Evolutionary conservation across 2,329 filamentous ascomycete genomes (phyloP).

Genomic region (Huntiella decipiens): DNA sequence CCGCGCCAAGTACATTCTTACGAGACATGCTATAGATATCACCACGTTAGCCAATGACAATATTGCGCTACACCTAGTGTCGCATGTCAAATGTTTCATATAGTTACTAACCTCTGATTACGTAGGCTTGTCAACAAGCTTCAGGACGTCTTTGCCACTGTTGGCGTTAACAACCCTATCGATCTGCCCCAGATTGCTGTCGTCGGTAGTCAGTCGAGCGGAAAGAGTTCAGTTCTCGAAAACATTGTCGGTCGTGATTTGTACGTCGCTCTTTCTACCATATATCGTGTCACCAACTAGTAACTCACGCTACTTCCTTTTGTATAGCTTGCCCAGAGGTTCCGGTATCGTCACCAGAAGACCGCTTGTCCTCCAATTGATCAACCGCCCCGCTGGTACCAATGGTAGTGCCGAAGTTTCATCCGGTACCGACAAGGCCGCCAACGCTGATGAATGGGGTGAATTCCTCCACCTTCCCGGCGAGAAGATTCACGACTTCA

Average conservation of each 20-base stretch:
- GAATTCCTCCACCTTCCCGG: conserved; percentile 96
- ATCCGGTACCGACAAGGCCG: conserved; percentile 58
- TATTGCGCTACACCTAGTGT: not conserved
- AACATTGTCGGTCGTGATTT: conserved; percentile 98
- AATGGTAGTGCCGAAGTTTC: conserved; percentile 52
- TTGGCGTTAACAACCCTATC: conserved; percentile 98
- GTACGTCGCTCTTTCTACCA: conserved; percentile 38
- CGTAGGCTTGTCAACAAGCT: conserved; percentile 85
- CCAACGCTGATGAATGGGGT: conserved; percentile 92
- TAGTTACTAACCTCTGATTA: conserved; percentile 11
- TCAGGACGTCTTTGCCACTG: conserved; percentile 96
- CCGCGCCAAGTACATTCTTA: not conserved
- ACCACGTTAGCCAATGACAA: not conserved
- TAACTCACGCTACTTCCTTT: conserved; percentile 13
- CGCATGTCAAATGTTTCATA: not conserved
- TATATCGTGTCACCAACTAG: conserved; percentile 5
- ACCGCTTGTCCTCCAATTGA: conserved; percentile 90
- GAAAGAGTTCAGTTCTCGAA: conserved; percentile 96
- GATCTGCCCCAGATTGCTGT: conserved; percentile 96
- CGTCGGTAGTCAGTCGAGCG: conserved; percentile 94
- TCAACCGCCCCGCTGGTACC: conserved; percentile 62
- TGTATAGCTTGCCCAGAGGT: conserved; percentile 72
- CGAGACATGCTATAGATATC: not conserved
- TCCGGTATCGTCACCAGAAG: conserved; percentile 93
- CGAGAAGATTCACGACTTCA: conserved; percentile 95